phyloP scores from a whole-genome alignment of 768 basidiomycete genomes.

The Rhodotorula sphaerocarpa region DNA sequence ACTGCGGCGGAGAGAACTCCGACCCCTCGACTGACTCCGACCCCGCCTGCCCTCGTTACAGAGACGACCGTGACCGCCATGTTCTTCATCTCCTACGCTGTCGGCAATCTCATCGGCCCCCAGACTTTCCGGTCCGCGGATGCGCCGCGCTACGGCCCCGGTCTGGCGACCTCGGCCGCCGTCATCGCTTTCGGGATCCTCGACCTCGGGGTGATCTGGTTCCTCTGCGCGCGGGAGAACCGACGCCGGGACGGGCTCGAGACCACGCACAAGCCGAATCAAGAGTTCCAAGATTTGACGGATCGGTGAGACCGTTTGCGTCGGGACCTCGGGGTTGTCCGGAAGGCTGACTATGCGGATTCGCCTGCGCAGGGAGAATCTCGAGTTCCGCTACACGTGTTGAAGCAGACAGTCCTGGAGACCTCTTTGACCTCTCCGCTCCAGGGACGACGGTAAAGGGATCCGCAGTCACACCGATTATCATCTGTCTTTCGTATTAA shows the following conservation, averaged over 20 bases:
- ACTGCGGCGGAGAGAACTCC: too few relatives aligned
- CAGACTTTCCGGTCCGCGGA: constrained; percentile 6
- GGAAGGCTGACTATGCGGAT: not conserved
- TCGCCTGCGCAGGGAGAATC: not conserved
- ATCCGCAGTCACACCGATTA: too few relatives aligned
- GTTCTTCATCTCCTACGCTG: constrained; percentile 29
- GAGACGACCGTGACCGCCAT: constrained; percentile 26
- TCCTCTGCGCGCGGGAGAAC: constrained; percentile 6
- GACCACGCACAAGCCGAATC: not conserved
- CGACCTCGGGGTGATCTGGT: constrained; percentile 1
- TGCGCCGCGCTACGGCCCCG: constrained; percentile 8
- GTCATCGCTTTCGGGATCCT: not conserved
- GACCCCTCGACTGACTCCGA: not conserved
- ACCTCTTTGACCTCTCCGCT: too few relatives aligned
- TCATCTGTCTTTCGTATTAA: too few relatives aligned
- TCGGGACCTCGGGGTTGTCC: too few relatives aligned
- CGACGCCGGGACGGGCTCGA: not conserved
- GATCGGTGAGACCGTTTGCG: not conserved
- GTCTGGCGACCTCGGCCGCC: not conserved
- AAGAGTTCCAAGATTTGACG: constrained; percentile 6
- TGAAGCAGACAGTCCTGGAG: not conserved
- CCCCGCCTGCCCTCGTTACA: not conserved
- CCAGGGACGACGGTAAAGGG: too few relatives aligned
- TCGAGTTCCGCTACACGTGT: not conserved
- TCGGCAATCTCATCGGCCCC: constrained; percentile 22